Percentiles rank a stretch among this genome's conserved stretches.
phyloP scores from a whole-genome alignment of 73 alveolate species.

The Stentor roeselii region DNA sequence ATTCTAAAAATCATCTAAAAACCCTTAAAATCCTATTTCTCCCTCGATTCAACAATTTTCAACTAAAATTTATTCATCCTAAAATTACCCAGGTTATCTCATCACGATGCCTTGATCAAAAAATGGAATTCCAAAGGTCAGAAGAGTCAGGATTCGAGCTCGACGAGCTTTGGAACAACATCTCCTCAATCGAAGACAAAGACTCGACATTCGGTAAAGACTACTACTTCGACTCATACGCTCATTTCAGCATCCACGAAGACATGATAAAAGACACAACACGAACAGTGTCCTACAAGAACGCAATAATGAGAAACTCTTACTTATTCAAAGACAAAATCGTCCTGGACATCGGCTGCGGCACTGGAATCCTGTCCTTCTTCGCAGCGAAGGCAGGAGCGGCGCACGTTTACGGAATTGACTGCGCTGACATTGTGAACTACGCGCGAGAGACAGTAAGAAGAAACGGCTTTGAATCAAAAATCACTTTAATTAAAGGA shows the following conservation, averaged over 20 bases:
- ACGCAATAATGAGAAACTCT: constrained; percentile 80
- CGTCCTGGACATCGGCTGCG: constrained; percentile 97
- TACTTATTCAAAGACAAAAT: constrained; percentile 82
- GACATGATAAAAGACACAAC: constrained; percentile 95
- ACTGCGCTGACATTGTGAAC: constrained; percentile 89
- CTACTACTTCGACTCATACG: constrained; percentile 89
- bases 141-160: neutral
- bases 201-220: constrained; percentile 56
- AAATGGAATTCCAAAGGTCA: neutral
- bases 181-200: neutral
- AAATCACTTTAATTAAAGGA: constrained; percentile 84
- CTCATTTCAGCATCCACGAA: constrained; percentile 93
- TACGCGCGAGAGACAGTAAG: constrained; percentile 82
- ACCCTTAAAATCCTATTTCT: too few species aligned
- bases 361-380: constrained; percentile 93
- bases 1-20: too few species aligned
- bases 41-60: too few species aligned
- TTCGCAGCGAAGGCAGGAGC: constrained; percentile 99
- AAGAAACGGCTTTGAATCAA: constrained; percentile 72
- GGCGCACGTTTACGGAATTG: constrained; percentile 92
- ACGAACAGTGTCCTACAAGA: constrained; percentile 86
- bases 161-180: neutral
- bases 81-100: too few species aligned
- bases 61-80: too few species aligned
- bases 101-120: neutral